phyloP scores from a whole-genome alignment of 768 basidiomycete genomes.

The Amanita polypyramis region DNA sequence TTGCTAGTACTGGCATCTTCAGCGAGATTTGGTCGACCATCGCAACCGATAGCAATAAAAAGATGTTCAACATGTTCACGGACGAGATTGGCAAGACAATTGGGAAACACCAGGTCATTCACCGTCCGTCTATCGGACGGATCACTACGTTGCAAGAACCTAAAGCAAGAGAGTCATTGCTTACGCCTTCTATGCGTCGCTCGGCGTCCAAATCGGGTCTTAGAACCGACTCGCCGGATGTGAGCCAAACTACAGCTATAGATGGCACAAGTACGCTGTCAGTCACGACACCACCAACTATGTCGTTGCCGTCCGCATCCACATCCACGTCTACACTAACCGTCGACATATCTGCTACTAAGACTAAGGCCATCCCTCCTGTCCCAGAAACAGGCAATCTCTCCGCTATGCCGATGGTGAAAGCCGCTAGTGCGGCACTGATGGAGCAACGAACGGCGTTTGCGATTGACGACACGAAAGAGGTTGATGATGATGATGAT shows the following conservation, averaged over 20 bases:
- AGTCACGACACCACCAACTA: constrained; percentile 12
- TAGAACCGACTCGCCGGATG: background rate
- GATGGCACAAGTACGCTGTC: background rate
- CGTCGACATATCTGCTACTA: constrained; percentile 30
- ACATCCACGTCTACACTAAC: constrained; percentile 31
- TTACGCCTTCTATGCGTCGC: constrained; percentile 59
- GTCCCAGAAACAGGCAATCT: constrained; percentile 30
- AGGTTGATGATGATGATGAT: constrained; percentile 67
- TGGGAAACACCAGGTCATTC: constrained; percentile 82
- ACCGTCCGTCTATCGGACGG: constrained; percentile 79
- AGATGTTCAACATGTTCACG: constrained; percentile 85
- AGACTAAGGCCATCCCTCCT: constrained; percentile 17
- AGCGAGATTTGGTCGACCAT: constrained; percentile 88
- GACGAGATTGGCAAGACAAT: constrained; percentile 94
- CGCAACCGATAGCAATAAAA: constrained; percentile 85
- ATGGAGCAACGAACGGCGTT: constrained; percentile 85
- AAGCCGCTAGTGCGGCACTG: constrained; percentile 70
- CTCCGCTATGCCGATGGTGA: constrained; percentile 55
- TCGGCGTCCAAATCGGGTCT: constrained; percentile 48
- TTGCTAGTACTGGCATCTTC: constrained; percentile 48
- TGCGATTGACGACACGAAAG: constrained; percentile 91
- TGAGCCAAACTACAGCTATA: background rate
- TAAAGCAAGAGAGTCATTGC: constrained; percentile 76
- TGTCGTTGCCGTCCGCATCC: too few species aligned
- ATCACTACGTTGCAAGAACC: constrained; percentile 80